These are phyloP conservation scores for Porpolomopsis calyptriformis DNA, from an alignment of 768 basidiomycete genomes.

Conservation along the genomic window DNA sequence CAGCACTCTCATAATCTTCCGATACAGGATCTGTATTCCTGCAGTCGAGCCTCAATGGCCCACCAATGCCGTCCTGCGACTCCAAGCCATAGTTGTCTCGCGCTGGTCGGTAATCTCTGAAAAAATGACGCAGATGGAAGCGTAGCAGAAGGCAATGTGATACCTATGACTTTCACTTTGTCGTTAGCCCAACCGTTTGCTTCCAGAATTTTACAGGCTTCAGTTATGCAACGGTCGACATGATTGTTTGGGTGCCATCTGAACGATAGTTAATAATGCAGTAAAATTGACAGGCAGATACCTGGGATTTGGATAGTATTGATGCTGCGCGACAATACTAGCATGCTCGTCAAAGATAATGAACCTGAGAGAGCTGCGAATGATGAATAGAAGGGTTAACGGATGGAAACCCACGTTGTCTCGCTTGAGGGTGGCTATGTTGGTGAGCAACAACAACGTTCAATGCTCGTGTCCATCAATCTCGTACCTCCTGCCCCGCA, in stretches of 20 bases:
- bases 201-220: constrained; percentile 62
- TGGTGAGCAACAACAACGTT: too few relatives aligned
- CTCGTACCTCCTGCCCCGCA: too few relatives aligned
- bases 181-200: constrained; percentile 64
- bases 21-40: too few relatives aligned
- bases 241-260: constrained; percentile 96
- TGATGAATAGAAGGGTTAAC: background rate
- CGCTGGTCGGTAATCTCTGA: constrained; percentile 90
- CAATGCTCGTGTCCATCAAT: too few relatives aligned
- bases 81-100: constrained; percentile 93
- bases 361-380: constrained; percentile 72
- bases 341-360: constrained; percentile 85
- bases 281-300: constrained; percentile 14
- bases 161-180: constrained; percentile 88
- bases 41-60: too few relatives aligned
- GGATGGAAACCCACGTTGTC: constrained; percentile 63
- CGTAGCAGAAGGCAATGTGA: constrained; percentile 4
- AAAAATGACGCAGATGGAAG: background rate
- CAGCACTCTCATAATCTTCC: too few relatives aligned
- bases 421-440: constrained; percentile 43
- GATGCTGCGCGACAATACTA: constrained; percentile 79
- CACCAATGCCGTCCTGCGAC: constrained; percentile 75
- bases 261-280: constrained; percentile 4
- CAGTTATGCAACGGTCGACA: constrained; percentile 65
- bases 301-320: constrained; percentile 88